Percentiles rank a stretch among this genome's conserved stretches.
These are phyloP conservation scores for Diversispora eburnea DNA, from an alignment of 192 early-diverging fungal species.

Conservation along the genomic window DNA sequence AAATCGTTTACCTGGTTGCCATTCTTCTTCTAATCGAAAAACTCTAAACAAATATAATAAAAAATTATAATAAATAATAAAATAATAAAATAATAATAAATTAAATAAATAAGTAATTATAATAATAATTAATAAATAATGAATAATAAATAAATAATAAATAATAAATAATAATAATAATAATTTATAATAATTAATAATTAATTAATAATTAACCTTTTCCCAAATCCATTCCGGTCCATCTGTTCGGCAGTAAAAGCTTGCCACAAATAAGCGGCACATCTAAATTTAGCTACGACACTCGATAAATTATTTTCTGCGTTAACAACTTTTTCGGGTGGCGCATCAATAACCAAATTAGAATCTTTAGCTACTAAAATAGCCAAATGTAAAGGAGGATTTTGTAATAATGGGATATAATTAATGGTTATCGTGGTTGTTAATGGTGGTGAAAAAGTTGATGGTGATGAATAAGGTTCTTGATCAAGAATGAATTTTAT, in stretches of 20 bases:
- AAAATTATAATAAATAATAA: too few relatives aligned
- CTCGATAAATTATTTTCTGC: constrained; percentile 46
- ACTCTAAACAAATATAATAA: constrained; percentile 35
- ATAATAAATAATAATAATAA: background rate
- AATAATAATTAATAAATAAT: too few relatives aligned
- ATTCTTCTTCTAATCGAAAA: constrained; percentile 60
- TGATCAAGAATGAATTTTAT: constrained; percentile 50
- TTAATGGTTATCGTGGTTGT: constrained; percentile 39
- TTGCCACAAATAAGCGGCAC: constrained; percentile 68
- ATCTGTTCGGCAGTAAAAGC: constrained; percentile 69
- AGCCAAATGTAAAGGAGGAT: constrained; percentile 54
- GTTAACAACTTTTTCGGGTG: constrained; percentile 45
- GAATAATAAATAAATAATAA: too few relatives aligned
- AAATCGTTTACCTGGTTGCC: constrained; percentile 27
- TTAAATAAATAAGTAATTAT: too few relatives aligned
- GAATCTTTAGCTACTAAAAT: constrained; percentile 60
- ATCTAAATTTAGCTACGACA: constrained; percentile 55
- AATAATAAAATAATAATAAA: too few relatives aligned
- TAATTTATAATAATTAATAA: background rate
- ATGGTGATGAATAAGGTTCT: constrained; percentile 20
- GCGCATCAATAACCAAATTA: constrained; percentile 54
- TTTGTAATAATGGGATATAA: constrained; percentile 49
- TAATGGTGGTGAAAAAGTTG: background rate
- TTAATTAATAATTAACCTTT: constrained; percentile 18
- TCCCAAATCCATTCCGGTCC: constrained; percentile 63